Conservation (phyloP, 2,329 filamentous ascomycete genomes). For the Ceratocystiopsis brevicomis region DNA sequence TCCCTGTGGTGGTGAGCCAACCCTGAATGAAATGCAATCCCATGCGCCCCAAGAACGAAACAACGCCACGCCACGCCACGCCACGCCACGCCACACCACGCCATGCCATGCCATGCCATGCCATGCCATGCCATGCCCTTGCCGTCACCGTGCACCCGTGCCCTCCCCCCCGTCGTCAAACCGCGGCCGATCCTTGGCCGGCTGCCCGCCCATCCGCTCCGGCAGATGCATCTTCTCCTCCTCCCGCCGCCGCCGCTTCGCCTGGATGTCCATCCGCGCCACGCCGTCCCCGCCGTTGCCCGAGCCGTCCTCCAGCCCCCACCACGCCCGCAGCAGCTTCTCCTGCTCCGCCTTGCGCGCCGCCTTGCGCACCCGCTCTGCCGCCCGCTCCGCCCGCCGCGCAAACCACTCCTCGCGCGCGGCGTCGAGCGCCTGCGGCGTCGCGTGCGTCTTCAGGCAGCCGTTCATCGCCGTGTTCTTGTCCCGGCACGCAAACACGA, state of each 20-base stretch:
- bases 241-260: constrained; percentile 27
- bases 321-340: constrained; percentile 47
- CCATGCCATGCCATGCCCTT: too few species aligned
- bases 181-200: constrained; percentile 20
- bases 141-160: neutral
- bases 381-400: constrained; percentile 48
- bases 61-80: too few species aligned
- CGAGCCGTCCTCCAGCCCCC: constrained; percentile 27
- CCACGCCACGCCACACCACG: too few species aligned
- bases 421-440: constrained; percentile 65
- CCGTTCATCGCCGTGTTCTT: constrained; percentile 76
- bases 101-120: too few species aligned
- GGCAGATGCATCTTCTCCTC: constrained; percentile 33
- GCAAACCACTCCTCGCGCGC: constrained; percentile 91
- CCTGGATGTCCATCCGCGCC: constrained; percentile 27
- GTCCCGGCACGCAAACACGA: constrained; percentile 68
- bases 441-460: constrained; percentile 81
- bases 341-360: constrained; percentile 42
- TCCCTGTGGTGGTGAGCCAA: too few species aligned
- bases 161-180: constrained; percentile 4
- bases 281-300: constrained; percentile 18
- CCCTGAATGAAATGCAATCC: neutral
- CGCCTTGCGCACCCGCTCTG: constrained; percentile 45
- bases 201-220: constrained; percentile 37
- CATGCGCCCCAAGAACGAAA: neutral